A percentile compares a stretch with the other conserved stretches of the same genome.
phyloP scores from a whole-genome alignment of 305 asterid species.

The Fraxinus latifolia region DNA sequence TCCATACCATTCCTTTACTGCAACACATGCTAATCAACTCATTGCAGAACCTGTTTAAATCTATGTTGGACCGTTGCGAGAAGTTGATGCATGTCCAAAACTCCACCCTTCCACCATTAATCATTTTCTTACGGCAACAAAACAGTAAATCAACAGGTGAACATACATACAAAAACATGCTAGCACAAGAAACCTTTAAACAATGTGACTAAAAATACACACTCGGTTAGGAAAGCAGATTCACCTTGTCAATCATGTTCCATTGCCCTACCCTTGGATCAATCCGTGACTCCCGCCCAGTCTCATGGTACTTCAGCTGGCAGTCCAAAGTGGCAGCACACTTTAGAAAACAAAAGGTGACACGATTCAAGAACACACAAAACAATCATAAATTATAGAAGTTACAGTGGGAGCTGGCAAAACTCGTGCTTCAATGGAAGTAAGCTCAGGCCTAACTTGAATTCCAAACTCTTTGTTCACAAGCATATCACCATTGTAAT shows the following conservation, averaged over 20 bases:
- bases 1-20: slow-evolving; percentile 76
- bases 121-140: slow-evolving; percentile 53
- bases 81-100: slow-evolving; percentile 67
- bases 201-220: neutral
- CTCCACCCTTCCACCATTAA: slow-evolving; percentile 55
- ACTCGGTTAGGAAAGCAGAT: neutral
- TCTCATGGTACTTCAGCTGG: slow-evolving; percentile 65
- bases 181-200: neutral
- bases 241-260: slow-evolving; percentile 83
- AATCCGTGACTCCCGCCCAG: slow-evolving; percentile 43
- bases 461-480: slow-evolving; percentile 62
- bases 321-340: neutral
- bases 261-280: slow-evolving; percentile 71
- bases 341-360: neutral
- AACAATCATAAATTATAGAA: neutral
- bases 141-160: neutral
- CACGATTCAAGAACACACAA: neutral
- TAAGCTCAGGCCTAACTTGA: slow-evolving; percentile 34
- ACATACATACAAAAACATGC: neutral
- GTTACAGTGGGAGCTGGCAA: slow-evolving; percentile 69
- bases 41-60: slow-evolving; percentile 32
- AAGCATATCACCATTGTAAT: slow-evolving; percentile 32
- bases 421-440: slow-evolving; percentile 68
- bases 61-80: slow-evolving; percentile 21
- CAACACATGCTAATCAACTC: slow-evolving; percentile 56